Evolutionary conservation across 305 asterid species (phyloP).

Genomic region (Ajuga reptans): DNA sequence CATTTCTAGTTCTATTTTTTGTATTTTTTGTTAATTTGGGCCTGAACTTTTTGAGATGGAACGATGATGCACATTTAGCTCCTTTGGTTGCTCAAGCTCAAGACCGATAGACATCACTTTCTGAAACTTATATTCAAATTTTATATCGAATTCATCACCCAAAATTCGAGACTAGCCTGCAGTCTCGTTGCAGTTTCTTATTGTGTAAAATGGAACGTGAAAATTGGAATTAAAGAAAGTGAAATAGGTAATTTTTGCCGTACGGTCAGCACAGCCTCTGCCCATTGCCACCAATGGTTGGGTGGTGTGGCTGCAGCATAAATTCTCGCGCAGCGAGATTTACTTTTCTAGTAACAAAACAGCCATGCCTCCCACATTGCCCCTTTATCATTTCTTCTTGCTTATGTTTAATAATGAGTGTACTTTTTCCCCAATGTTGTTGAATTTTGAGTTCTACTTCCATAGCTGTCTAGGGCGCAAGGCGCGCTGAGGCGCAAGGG

Average conservation of each 20-base stretch:
- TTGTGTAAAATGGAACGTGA: neutral
- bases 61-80: neutral
- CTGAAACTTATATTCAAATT: neutral
- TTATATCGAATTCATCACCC: neutral
- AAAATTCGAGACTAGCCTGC: neutral
- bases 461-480: no score
- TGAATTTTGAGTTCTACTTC: neutral
- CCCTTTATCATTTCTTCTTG: neutral
- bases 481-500: no score
- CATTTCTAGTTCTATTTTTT: neutral
- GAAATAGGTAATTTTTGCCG: neutral
- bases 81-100: no score
- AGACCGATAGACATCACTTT: neutral
- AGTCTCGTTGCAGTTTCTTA: neutral
- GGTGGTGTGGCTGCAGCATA: neutral
- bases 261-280: neutral
- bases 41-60: neutral
- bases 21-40: no score
- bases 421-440: neutral
- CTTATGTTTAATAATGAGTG: neutral
- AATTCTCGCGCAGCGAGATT: neutral
- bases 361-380: neutral
- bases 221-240: neutral
- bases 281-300: neutral
- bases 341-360: neutral